Base-by-base conservation (phyloP, 2,329 filamentous ascomycete species). In the Pseudopyrenochaeta lycopersici region DNA sequence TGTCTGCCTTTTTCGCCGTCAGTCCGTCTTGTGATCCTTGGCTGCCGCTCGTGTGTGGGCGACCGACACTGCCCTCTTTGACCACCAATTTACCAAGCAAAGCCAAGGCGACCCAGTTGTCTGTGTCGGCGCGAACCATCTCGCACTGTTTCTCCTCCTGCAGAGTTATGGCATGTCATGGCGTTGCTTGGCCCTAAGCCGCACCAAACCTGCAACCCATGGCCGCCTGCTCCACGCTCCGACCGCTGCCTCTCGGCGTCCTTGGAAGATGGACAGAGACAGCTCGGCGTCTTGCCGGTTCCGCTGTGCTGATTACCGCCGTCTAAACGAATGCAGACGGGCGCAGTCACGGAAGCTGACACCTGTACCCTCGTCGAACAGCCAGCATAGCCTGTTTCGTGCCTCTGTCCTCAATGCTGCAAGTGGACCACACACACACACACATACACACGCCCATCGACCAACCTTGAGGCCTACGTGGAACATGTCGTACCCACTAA, bases 11-110 rank as follows among this genome's bases (percentile, higher is more conserved):
- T 45, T 39, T 54, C 54, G 57, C 63, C 60, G 63, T 60, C 62
- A 54, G 40, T 60, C 63, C 64, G 64, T 62, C 64, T 66, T 67
- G 64, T 68, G 56, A 36, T 58, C 20, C 66, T 68, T 66, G 63
- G 64, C 63, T 49, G 17, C 62, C 46, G 31, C 41, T 46, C 45
- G 39, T 44, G 30, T 48, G 23, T 49, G 43, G 50, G n/a, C 39
- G 10, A 40, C 14, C 38, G 23, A 31, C 20, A 23, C 12, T 40
- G 40, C 30, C 30, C 27, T 44, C 35, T 40, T n/a, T 42, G 40
- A 29, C n/a, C 14, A 31, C 44, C 53, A 53, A 52, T 52, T 35
- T 41, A 61, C 60, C 58, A 63, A 63, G 60, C 54, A 60, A 47
- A 49, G 56, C 56, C 58, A 65, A 62, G 62, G 52, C 60, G 58